phyloP scores from a whole-genome alignment of 1,284 basidiomycete species.

The Cryptococcus sp. region DNA sequence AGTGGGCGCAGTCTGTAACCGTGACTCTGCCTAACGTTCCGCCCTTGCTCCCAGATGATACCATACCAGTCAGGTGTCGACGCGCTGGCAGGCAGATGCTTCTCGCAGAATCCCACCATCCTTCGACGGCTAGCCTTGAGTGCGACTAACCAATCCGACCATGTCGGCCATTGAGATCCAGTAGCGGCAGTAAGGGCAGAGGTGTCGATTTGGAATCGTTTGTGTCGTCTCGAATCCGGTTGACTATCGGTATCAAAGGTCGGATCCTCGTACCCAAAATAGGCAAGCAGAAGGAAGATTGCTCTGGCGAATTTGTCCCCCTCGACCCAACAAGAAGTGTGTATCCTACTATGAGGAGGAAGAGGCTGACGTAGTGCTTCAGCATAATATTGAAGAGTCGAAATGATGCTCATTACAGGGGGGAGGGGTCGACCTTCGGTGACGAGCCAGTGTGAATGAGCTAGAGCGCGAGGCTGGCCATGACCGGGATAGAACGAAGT shows the following conservation, averaged over 20 bases:
- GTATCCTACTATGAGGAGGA: too few relatives aligned
- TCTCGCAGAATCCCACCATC: neutral
- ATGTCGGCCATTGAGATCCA: neutral
- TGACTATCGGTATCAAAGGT: neutral
- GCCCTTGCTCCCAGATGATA: neutral
- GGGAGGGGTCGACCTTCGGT: too few relatives aligned
- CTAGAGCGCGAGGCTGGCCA: too few relatives aligned
- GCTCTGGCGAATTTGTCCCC: neutral
- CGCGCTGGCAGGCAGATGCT: neutral
- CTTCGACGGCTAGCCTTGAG: neutral
- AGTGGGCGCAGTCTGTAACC: neutral
- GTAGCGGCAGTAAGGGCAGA: neutral
- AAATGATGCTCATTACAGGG: too few relatives aligned
- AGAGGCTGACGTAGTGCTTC: too few relatives aligned
- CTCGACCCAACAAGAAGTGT: too few relatives aligned
- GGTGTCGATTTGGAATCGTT: neutral
- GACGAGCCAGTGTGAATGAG: too few relatives aligned
- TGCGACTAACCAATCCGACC: neutral
- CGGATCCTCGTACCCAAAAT: neutral
- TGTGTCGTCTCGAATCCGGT: neutral
- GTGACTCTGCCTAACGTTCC: neutral
- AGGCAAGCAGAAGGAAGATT: neutral
- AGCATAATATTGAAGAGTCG: too few relatives aligned
- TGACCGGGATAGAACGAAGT: too few relatives aligned
- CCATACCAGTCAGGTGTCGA: neutral